These are phyloP conservation scores for Malus asiatica DNA, from an alignment of 306 rosid genomes.

Conservation along the genomic window DNA sequence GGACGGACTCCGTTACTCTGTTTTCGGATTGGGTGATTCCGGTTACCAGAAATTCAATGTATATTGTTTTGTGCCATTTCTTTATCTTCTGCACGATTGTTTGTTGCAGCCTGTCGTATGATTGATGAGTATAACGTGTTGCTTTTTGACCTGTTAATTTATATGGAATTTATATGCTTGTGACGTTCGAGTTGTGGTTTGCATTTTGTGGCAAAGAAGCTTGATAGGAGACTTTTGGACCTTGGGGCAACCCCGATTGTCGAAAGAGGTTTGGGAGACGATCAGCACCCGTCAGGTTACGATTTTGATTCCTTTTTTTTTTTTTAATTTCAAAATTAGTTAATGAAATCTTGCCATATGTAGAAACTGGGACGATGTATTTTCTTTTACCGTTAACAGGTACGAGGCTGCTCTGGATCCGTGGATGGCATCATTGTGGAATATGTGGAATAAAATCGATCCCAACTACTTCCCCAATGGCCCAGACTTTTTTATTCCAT, in stretches of 20 bases:
- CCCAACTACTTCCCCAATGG: conserved; percentile 63
- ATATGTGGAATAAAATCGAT: conserved; percentile 35
- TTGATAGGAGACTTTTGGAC: conserved; percentile 77
- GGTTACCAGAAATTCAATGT: conserved; percentile 86
- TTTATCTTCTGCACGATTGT: not conserved
- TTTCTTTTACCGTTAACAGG: conserved; percentile 25
- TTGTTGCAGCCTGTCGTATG: not conserved
- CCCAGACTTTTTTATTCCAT: conserved; percentile 39
- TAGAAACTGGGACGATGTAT: not conserved
- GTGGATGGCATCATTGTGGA: conserved; percentile 84
- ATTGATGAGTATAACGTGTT: not conserved
- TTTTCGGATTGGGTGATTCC: conserved; percentile 93
- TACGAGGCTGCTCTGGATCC: conserved; percentile 94
- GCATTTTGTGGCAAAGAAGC: conserved; percentile 95
- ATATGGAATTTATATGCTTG: not conserved
- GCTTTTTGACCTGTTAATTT: not conserved
- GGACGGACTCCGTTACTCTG: conserved; percentile 58
- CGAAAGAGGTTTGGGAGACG: conserved; percentile 86
- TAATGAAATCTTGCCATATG: not conserved
- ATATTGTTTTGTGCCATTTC: conserved; percentile 1
- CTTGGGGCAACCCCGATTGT: conserved; percentile 68
- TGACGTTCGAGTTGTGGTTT: not conserved
- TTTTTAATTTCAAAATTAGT: not conserved
- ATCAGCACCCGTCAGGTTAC: conserved; percentile 94
- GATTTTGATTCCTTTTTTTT: not conserved